phyloP scores from a whole-genome alignment of 495 filamentous ascomycete species.

The Penicillium cataractarum region DNA sequence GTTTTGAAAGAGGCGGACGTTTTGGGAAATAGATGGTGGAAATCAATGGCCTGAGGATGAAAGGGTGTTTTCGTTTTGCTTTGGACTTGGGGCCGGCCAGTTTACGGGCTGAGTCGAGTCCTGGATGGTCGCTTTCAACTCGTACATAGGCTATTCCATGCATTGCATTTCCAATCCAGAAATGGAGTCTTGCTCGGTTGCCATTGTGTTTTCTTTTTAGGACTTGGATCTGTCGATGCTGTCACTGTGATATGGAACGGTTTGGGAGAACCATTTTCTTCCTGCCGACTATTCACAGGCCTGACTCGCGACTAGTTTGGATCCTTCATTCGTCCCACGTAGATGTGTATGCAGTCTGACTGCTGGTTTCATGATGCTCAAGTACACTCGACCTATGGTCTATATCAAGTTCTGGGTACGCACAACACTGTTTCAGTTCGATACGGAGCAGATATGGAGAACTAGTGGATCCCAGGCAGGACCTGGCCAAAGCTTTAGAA shows the following conservation, averaged over 20 bases:
- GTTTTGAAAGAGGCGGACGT: constrained; percentile 28
- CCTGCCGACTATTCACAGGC: not conserved
- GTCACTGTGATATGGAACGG: not conserved
- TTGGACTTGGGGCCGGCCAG: constrained; percentile 22
- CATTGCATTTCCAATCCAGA: constrained; percentile 37
- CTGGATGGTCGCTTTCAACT: constrained; percentile 31
- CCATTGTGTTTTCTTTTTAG: not conserved
- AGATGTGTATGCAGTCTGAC: not conserved
- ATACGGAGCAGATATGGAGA: not conserved
- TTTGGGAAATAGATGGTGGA: constrained; percentile 26
- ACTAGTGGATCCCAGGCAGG: not conserved
- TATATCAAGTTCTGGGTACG: not conserved
- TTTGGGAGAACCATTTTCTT: not conserved
- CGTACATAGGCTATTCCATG: constrained; percentile 39
- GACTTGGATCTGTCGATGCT: not conserved
- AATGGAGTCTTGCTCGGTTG: constrained; percentile 24
- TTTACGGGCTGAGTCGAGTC: constrained; percentile 17
- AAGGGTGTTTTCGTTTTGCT: constrained; percentile 18
- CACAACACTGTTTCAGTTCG: too few species aligned
- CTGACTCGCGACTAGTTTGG: not conserved
- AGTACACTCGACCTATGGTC: not conserved
- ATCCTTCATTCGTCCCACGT: not conserved
- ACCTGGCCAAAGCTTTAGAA: not conserved
- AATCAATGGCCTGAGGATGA: constrained; percentile 32
- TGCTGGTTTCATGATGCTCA: not conserved